Evolutionary conservation across 768 basidiomycete genomes (phyloP).

Genomic region (Naganishia onofrii): DNA sequence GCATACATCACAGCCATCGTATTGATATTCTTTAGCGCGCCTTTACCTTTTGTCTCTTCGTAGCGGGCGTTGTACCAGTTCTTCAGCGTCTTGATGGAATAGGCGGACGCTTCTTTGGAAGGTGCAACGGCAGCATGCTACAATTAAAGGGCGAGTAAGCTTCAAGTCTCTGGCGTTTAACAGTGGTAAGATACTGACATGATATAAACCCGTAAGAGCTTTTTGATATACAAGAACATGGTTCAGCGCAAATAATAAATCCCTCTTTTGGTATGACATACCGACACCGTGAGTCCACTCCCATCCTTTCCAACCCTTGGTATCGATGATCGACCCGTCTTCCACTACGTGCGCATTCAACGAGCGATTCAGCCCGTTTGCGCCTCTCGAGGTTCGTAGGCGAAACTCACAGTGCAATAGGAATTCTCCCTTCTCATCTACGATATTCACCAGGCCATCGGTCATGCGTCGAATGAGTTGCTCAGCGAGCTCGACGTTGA

Average conservation of each 20-base stretch:
- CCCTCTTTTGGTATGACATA: conserved; percentile 53
- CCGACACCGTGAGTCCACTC: conserved; percentile 54
- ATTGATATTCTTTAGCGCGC: conserved; percentile 63
- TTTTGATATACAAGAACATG: conserved; percentile 47
- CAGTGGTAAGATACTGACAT: conserved; percentile 48
- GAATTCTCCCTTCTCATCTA: conserved; percentile 60
- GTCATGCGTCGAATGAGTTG: conserved; percentile 44
- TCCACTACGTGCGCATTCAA: conserved; percentile 48
- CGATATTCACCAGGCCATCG: conserved; percentile 57
- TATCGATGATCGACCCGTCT: conserved; percentile 61
- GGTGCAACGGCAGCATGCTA: conserved; percentile 25
- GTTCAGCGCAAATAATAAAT: conserved; percentile 56
- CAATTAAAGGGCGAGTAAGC: conserved; percentile 36
- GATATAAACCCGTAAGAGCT: conserved; percentile 44
- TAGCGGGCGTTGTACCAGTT: conserved; percentile 60
- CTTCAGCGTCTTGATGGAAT: conserved; percentile 55
- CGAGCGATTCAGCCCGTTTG: too few relatives aligned
- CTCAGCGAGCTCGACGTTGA: conserved; percentile 38
- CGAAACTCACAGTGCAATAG: conserved; percentile 52
- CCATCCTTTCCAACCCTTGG: conserved; percentile 64
- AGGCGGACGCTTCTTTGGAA: conserved; percentile 4
- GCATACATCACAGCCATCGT: conserved; percentile 59
- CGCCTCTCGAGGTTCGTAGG: not conserved
- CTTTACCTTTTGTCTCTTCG: conserved; percentile 51
- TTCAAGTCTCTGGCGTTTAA: conserved; percentile 54